Evolutionary conservation across 768 basidiomycete genomes (phyloP).

Genomic region (Pleurotus citrinopileatus): DNA sequence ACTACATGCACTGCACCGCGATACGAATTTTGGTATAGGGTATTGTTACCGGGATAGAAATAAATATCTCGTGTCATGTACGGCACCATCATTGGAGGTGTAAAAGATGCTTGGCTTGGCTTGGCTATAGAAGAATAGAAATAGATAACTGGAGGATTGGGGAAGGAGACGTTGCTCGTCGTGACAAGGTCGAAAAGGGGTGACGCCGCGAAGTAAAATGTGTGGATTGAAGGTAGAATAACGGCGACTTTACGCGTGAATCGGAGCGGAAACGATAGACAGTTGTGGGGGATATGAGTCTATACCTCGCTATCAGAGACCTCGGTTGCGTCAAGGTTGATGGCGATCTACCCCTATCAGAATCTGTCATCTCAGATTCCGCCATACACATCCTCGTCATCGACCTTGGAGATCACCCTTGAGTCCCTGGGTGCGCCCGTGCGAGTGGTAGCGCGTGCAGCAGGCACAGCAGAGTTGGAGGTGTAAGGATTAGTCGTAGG

Average conservation of each 20-base stretch:
- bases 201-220: not conserved
- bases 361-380: constrained; percentile 4
- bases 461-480: not conserved
- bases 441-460: constrained; percentile 6
- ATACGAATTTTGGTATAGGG: constrained; percentile 10
- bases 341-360: not conserved
- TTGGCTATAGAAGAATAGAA: no score
- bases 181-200: not conserved
- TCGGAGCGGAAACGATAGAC: not conserved
- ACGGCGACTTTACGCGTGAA: not conserved
- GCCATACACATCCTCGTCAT: constrained; percentile 7
- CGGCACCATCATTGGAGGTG: no score
- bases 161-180: no score
- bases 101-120: no score
- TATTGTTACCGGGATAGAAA: constrained; percentile 2
- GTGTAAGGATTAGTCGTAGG: constrained; percentile 2
- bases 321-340: no score
- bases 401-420: constrained; percentile 7
- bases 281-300: no score
- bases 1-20: constrained; percentile 3
- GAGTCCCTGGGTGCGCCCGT: constrained; percentile 3
- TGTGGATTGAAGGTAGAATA: not conserved
- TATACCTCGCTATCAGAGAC: no score
- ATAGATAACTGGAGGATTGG: not conserved
- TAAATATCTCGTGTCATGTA: no score